Base-by-base conservation (phyloP, 345 rosid species). In the Eucalyptus polyanthemos region DNA sequence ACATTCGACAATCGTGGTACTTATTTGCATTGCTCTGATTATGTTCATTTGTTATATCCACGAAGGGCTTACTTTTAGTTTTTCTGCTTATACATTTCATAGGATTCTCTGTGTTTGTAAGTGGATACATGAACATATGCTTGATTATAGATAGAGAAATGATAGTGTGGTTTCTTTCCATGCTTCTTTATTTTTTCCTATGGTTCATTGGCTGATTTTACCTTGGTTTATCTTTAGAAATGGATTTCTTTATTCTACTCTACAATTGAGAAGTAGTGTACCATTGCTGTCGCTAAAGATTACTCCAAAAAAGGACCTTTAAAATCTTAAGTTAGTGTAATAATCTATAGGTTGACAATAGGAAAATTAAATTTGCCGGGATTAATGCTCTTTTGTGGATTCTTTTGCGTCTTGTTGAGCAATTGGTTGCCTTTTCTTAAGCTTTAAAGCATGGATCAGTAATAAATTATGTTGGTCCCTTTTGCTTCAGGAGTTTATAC, bases 1-100 rank as follows among this genome's bases (percentile, higher is more conserved):
- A 94, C 98, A 90, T 96, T 97, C 90, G 99, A 96, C 89, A 93
- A 92, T 91, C 97, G 97, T 4, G 98, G 99, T 98, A 96, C 80
- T 67, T 29, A 21, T 88, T 44, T 81, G 47, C 29, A 19, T 76
- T 76, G 85, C 85, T 40, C 44, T 76, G 27, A 4, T 76, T 40
- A 40, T 76, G 85, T 76, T 76, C 47, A 76, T 76, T 40, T 76
- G 47, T 11, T 40, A 40, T 76, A 40, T 76, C 29, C 47, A 40
- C 85, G 5, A 76, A 76, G 47, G 44, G 45, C 44, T 40, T 76
- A 40, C 47, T 76, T 21, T 21, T 76, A 17, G 2, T 40, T 76
- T 76, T 21, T 40, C 85, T 5, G 85, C 29, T 40, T 21, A 21
- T 40, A 44, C 16, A 37, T 76, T 76, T 76, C 85, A 40, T 40